These are phyloP conservation scores for Limonium bicolor DNA, from an alignment of 148 eudicot species.

Conservation along the genomic window DNA sequence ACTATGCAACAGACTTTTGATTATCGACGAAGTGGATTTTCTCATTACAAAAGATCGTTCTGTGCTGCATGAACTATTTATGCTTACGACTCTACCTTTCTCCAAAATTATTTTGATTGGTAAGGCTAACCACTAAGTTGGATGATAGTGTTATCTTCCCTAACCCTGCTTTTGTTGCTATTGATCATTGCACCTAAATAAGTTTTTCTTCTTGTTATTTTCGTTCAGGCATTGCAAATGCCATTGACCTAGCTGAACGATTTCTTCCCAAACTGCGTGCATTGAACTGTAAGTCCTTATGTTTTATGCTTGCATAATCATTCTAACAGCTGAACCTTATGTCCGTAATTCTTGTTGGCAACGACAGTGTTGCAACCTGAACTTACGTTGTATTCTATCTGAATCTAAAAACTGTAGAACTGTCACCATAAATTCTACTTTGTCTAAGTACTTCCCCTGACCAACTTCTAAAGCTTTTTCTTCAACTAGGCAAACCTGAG, in stretches of 20 bases:
- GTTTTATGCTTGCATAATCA: not conserved
- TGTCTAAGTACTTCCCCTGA: too few species aligned
- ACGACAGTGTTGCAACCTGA: too few species aligned
- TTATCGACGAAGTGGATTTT: constrained; percentile 83
- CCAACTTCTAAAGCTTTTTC: not conserved
- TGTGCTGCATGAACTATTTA: constrained; percentile 85
- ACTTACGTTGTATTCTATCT: too few species aligned
- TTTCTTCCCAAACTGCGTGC: constrained; percentile 84
- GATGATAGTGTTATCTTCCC: too few species aligned
- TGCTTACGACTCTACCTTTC: constrained; percentile 75
- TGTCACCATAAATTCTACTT: too few species aligned
- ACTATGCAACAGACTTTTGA: constrained; percentile 42
- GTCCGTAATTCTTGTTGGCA: too few species aligned
- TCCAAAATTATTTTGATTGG: constrained; percentile 76
- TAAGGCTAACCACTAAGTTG: too few species aligned
- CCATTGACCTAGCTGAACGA: constrained; percentile 80
- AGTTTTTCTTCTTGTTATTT: constrained; percentile 5
- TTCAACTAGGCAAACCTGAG: constrained; percentile 54
- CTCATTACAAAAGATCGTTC: constrained; percentile 73
- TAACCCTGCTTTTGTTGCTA: too few species aligned
- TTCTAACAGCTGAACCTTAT: too few species aligned
- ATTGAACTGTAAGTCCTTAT: constrained; percentile 48
- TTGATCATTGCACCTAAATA: too few species aligned
- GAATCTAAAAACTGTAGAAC: too few species aligned
- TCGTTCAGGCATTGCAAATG: constrained; percentile 72